These are phyloP conservation scores for Solanum pinnatisectum DNA, from an alignment of 257 asterid genomes.

Conservation along the genomic window DNA sequence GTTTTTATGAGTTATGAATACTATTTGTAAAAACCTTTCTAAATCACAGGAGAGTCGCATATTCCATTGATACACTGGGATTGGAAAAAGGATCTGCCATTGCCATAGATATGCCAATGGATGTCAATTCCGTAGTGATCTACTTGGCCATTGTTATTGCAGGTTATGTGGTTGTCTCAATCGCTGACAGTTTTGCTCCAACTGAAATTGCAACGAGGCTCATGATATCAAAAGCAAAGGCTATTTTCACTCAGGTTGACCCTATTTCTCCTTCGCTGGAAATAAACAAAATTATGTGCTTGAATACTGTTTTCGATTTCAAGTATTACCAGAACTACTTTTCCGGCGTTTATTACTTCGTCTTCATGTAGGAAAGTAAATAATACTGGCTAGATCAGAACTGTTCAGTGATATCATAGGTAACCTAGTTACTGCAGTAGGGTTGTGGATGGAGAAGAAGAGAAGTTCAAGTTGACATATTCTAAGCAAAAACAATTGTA, in stretches of 20 bases:
- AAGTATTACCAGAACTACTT: not conserved
- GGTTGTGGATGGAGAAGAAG: not conserved
- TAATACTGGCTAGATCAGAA: not conserved
- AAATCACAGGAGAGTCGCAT: constrained; percentile 58
- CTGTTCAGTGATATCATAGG: not conserved
- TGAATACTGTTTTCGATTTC: not conserved
- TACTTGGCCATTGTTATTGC: constrained; percentile 92
- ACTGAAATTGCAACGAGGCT: constrained; percentile 85
- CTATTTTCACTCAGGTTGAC: constrained; percentile 85
- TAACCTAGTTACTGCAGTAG: not conserved
- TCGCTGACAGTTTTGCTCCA: constrained; percentile 97
- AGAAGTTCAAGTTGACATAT: not conserved
- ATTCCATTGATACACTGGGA: constrained; percentile 64
- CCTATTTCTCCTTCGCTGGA: not conserved
- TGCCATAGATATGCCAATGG: constrained; percentile 98
- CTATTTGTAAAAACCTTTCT: not conserved
- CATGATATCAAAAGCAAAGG: constrained; percentile 70
- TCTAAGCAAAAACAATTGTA: not conserved
- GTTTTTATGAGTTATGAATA: not conserved
- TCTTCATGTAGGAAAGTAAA: not conserved
- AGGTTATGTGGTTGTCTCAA: constrained; percentile 86
- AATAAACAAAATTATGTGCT: not conserved
- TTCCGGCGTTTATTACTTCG: not conserved
- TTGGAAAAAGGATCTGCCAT: constrained; percentile 86
- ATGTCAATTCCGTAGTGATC: constrained; percentile 79